These are phyloP conservation scores for Plasmopara viticola DNA, from an alignment of 352 stramenopile genomes.

Conservation along the genomic window DNA sequence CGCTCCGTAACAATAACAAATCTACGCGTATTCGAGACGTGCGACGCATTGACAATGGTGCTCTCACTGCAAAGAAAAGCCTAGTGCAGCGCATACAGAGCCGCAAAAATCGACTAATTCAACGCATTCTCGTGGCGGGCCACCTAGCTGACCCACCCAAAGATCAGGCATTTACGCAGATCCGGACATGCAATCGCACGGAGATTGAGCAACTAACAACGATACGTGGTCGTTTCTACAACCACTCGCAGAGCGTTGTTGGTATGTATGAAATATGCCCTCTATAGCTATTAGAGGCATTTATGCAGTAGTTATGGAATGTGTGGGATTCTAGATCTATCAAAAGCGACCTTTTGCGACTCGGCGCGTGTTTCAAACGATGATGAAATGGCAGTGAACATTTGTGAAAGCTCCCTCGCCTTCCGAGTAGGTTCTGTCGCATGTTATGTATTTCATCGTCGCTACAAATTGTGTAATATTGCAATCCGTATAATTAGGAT, in stretches of 20 bases:
- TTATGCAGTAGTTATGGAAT: neutral
- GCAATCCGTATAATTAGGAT: slow-evolving; percentile 17
- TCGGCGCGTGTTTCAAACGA: slow-evolving; percentile 15
- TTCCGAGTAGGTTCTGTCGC: slow-evolving; percentile 16
- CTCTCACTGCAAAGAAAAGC: slow-evolving; percentile 9
- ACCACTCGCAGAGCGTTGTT: slow-evolving; percentile 45
- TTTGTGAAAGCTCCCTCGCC: slow-evolving; percentile 3
- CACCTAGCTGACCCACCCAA: slow-evolving; percentile 41
- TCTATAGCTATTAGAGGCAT: neutral
- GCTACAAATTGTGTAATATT: neutral
- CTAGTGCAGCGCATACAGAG: slow-evolving; percentile 28
- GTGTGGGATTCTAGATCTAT: slow-evolving; percentile 21
- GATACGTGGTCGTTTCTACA: slow-evolving; percentile 33
- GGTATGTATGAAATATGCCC: slow-evolving; percentile 20
- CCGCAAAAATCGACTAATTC: slow-evolving; percentile 61
- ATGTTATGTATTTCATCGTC: neutral
- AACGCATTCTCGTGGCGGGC: slow-evolving; percentile 49
- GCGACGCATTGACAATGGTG: slow-evolving; percentile 22
- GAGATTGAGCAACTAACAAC: slow-evolving; percentile 38
- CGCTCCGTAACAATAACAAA: neutral
- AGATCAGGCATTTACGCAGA: slow-evolving; percentile 49
- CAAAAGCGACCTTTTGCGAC: slow-evolving; percentile 23
- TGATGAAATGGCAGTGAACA: slow-evolving; percentile 8
- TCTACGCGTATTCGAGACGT: slow-evolving; percentile 19
- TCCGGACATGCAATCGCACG: slow-evolving; percentile 30